Evolutionary conservation across 73 alveolate species (phyloP).

Genomic region (Halteria grandinella): DNA sequence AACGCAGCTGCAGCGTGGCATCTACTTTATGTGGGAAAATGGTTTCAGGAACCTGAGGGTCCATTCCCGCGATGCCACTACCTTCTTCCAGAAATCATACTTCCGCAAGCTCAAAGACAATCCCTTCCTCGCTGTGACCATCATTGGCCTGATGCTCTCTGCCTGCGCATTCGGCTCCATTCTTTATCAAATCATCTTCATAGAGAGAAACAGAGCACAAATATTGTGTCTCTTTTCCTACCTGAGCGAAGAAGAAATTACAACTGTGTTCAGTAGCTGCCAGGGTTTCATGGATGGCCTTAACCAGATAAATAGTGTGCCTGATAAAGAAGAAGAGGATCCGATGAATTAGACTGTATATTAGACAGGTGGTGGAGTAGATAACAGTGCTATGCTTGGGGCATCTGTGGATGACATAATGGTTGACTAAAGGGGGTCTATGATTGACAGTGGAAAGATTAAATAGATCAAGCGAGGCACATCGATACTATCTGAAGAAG

Average conservation of each 20-base stretch:
- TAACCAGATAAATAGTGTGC: no score
- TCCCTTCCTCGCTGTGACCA: neutral
- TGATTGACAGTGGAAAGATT: no score
- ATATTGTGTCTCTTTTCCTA: conserved; percentile 11
- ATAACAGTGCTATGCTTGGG: no score
- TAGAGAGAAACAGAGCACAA: conserved; percentile 7
- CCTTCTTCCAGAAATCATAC: neutral
- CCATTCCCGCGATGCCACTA: neutral
- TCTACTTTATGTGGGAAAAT: conserved; percentile 4
- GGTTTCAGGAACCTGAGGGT: conserved; percentile 26
- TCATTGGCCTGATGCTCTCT: neutral
- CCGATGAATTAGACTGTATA: no score
- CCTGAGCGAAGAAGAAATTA: conserved; percentile 4
- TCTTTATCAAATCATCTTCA: neutral
- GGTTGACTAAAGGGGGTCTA: no score
- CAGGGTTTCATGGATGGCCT: no score
- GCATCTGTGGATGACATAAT: no score
- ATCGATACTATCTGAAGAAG: no score
- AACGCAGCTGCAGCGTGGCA: neutral
- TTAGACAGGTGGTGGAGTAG: no score
- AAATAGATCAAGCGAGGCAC: no score
- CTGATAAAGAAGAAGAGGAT: no score
- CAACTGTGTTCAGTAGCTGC: neutral
- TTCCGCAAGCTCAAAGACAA: neutral
- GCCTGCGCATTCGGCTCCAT: neutral